A percentile compares a stretch with the other conserved stretches of the same genome.
Conservation (phyloP, 176 grass and related monocot species). For the Thinopyrum elongatum region DNA sequence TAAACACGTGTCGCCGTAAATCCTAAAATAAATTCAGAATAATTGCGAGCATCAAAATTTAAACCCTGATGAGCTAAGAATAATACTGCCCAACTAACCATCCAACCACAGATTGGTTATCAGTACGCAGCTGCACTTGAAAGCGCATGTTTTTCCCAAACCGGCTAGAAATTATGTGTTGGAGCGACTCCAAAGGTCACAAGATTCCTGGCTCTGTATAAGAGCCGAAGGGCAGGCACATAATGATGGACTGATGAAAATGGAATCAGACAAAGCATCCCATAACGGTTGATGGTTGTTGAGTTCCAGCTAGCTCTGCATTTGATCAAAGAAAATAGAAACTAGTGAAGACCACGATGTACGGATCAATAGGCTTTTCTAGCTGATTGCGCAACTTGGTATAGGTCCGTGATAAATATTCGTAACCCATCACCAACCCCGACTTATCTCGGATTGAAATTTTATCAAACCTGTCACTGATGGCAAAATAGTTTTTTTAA, state of each 20-base stretch:
- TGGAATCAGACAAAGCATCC: background rate
- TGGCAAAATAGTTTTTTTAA: too few species aligned
- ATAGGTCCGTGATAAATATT: background rate
- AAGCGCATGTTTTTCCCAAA: background rate
- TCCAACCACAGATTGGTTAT: too few species aligned
- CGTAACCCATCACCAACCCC: too few species aligned
- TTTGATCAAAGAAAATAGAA: background rate
- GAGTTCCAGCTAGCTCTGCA: constrained; percentile 17
- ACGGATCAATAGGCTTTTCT: background rate
- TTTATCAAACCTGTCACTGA: too few species aligned
- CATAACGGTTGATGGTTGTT: background rate
- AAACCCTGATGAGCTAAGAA: too few species aligned
- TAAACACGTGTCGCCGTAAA: too few species aligned
- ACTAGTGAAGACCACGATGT: background rate
- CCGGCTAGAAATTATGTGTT: background rate
- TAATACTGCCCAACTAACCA: too few species aligned
- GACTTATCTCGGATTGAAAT: too few species aligned
- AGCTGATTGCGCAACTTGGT: background rate
- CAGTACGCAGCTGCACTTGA: background rate
- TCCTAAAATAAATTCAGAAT: too few species aligned
- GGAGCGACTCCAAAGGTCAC: background rate
- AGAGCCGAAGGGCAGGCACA: constrained; percentile 8
- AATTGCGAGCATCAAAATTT: too few species aligned
- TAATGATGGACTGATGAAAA: background rate
- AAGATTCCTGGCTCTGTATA: constrained; percentile 11